Base-by-base conservation (phyloP, 306 rosid genomes). In the Lathyrus oleraceus region DNA sequence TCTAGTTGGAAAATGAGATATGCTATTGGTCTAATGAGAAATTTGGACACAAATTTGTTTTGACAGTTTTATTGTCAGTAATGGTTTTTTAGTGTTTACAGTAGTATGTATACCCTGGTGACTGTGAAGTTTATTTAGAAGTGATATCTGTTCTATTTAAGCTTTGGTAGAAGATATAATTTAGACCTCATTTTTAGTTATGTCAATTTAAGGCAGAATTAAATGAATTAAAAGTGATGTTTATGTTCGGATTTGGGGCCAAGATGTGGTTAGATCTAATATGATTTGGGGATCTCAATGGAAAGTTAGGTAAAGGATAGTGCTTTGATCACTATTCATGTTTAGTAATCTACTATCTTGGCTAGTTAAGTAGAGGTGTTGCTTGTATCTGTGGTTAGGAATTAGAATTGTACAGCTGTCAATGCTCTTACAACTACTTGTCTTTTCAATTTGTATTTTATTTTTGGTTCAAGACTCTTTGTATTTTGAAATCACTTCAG, bases 11-110 rank as follows among this genome's bases (percentile, higher is more conserved):
- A 44, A 40, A 35, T 14, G 44, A 27, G 56, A 79, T 32, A 56
- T 51, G 25, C 39, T 23, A 57, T 71, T 47, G 67, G 48, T 68
- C 13, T 54, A 61, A 73, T 77, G 59, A 52, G 52, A 65, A 45
- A 51, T 47, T 51, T 23, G 38, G 53, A 67, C 51, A 15, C 28
- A 61, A 45, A 11, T 42, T 57, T 68, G 12, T 25, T 47, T 43
- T 57, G 77, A 59, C 19, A 6, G 56, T 56, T 54, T n/a, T 67
- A 35, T 49, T 52, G 75, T 58, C 58, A 36, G 57, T 53, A 36
- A 49, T 58, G 19, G 17, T 56, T 15, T 52, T 21, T 59, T 56
- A 6, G 40, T 38, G 74, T 78, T 56, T 72, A 30, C 52, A 13
- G 14, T 71, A 38, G 14, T 38, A 53, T 71, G 61, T 75, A 8